A percentile compares a stretch with the other conserved stretches of the same genome.
Evolutionary conservation across 106 monocot genomes (phyloP).

Genomic region (Posidonia australis): DNA sequence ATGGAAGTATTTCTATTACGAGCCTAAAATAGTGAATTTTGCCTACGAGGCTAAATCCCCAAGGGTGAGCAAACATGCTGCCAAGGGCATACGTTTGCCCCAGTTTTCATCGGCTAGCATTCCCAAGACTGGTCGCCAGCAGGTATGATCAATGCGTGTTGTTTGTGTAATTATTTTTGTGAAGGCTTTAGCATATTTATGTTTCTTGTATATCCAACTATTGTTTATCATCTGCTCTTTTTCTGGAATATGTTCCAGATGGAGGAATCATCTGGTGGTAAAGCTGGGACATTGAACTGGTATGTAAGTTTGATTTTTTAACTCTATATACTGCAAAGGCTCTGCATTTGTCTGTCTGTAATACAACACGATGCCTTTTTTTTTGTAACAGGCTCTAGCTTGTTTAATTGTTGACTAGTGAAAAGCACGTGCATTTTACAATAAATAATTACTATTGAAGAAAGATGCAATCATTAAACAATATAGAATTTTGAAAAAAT

Average conservation of each 20-base stretch:
- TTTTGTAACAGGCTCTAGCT: not conserved
- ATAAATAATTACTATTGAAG: no score
- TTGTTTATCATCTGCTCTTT: not conserved
- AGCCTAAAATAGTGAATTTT: conserved; percentile 8
- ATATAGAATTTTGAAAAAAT: no score
- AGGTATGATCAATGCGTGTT: not conserved
- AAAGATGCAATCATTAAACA: no score
- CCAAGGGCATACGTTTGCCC: not conserved
- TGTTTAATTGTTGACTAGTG: not conserved
- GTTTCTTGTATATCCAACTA: not conserved
- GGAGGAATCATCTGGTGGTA: not conserved
- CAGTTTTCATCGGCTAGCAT: conserved; percentile 9
- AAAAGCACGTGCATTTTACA: no score
- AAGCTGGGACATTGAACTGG: not conserved
- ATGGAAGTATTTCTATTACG: conserved; percentile 10
- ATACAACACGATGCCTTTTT: not conserved
- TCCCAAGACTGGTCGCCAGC: not conserved
- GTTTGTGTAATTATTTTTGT: not conserved
- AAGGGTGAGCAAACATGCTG: not conserved
- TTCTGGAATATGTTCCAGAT: not conserved
- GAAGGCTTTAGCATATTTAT: not conserved
- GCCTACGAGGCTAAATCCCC: not conserved
- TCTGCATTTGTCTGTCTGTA: not conserved
- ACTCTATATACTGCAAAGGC: not conserved
- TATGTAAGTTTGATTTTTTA: not conserved